Evolutionary conservation across 352 stramenopile species (phyloP), one percentile per base, ranked within the genome.

Genomic region (Phytophthora syringae): DNA sequence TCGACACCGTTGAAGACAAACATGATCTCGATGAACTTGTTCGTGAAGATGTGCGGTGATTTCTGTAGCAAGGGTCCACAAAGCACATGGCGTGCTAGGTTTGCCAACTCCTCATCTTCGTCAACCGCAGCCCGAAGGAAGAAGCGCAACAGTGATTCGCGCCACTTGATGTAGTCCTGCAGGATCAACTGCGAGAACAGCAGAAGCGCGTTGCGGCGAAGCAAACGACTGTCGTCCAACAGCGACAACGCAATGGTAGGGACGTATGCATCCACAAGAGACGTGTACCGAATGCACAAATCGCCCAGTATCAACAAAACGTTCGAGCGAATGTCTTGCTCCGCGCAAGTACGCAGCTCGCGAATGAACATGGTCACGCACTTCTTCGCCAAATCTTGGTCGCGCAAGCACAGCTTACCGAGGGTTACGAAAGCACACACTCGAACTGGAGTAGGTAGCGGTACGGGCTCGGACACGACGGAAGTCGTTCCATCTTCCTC

Each of bases 151-250:
- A 99, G 72, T 10, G 98, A 92, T 24, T 98, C 97, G 25, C 96
- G 89, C 96, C 97, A 99, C 77, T 99, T 99, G 67, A 99, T 96
- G 76, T 99, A 99, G 71, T 99, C 97, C 75, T 99, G 97, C 5
- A 99, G 74, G 16, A 99, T 85, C 13, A 99, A 77, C 63, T 97
- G 96, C 0, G 96, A 97, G 52, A 99, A 93, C 4, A 99, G 67
- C 24, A 99, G 62, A n/a, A 99, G 74, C 18, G 96, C 94, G 60
- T 97, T 97, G 36, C 97, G 96, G 12, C 97, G 92, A 30, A 99
- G 86, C 22, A 97, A 57, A 5, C 82, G 79, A 51, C 89, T 95
- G 7, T 80, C 67, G 44, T 98, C 92, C n/a, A 93, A 52, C 10
- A 99, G 80, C 55, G 95, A 98, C 5, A 96, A 76, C 13, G 96